Percentiles rank a stretch among this genome's conserved stretches.
phyloP scores from a whole-genome alignment of 1,284 basidiomycete genomes.

The Trametes pubescens region DNA sequence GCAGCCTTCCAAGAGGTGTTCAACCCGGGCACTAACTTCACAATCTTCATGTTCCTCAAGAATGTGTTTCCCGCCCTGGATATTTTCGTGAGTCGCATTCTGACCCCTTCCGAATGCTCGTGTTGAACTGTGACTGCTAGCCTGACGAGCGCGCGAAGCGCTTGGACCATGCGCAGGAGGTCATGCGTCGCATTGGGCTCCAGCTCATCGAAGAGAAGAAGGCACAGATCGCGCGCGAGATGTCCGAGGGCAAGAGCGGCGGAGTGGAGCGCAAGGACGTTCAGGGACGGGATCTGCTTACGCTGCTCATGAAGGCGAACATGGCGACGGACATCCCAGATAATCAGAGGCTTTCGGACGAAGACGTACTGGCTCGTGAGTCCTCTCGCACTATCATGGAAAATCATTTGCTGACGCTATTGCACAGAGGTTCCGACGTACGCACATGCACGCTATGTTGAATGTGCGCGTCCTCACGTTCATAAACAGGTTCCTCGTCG shows the following conservation, averaged over 20 bases:
- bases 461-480: conserved; percentile 46
- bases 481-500: conserved; percentile 34
- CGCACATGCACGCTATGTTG: background rate
- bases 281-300: conserved; percentile 43
- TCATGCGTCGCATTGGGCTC: conserved; percentile 47
- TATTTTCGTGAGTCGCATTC: conserved; percentile 27
- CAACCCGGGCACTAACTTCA: conserved; percentile 1
- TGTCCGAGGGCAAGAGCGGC: conserved; percentile 48
- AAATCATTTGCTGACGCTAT: conserved; percentile 27
- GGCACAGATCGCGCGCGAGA: conserved; percentile 50
- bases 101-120: background rate
- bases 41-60: conserved; percentile 16
- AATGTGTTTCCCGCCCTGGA: conserved; percentile 24
- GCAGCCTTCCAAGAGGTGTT: conserved; percentile 46
- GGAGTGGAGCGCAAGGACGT: conserved; percentile 70
- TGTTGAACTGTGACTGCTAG: background rate
- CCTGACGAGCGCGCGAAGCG: conserved; percentile 8
- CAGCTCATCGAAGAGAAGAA: conserved; percentile 53
- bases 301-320: conserved; percentile 54
- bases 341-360: conserved; percentile 57
- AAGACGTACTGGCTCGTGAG: conserved; percentile 63
- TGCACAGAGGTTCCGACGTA: conserved; percentile 28
- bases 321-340: conserved; percentile 53
- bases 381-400: conserved; percentile 20
- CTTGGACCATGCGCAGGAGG: conserved; percentile 36